phyloP scores from a whole-genome alignment of 129 eudicot genomes.

The sunflower (Helianthus annuus) region DNA sequence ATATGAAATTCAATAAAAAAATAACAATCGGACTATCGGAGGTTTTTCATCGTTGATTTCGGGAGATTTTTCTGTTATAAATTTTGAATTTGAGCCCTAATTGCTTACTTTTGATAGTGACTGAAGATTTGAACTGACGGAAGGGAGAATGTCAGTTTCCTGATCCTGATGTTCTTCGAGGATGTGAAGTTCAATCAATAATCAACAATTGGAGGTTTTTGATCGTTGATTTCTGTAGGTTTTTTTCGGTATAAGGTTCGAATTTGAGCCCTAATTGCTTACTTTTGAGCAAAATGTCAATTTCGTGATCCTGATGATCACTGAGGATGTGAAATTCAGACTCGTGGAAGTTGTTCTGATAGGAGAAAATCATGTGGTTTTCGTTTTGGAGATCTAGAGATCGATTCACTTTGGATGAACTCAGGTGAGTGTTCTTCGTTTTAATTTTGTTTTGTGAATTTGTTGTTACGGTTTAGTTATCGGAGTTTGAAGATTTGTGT shows the following conservation, averaged over 20 bases:
- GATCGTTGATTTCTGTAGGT: too few relatives aligned
- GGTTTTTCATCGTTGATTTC: too few relatives aligned
- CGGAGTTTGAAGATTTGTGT: neutral
- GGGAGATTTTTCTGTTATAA: slow-evolving; percentile 6
- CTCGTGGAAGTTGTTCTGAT: slow-evolving; percentile 24
- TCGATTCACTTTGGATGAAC: slow-evolving; percentile 70
- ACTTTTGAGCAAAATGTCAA: slow-evolving; percentile 1
- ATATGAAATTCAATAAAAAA: too few relatives aligned
- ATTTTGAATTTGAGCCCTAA: slow-evolving; percentile 22
- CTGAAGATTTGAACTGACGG: slow-evolving; percentile 21
- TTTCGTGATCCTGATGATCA: neutral
- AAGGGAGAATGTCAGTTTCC: neutral
- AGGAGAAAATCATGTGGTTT: slow-evolving; percentile 57
- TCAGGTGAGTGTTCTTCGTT: slow-evolving; percentile 46
- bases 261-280: too few relatives aligned
- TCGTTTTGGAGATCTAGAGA: slow-evolving; percentile 78
- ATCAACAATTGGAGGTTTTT: too few relatives aligned
- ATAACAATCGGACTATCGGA: too few relatives aligned
- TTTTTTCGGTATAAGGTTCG: too few relatives aligned
- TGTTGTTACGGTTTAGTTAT: neutral
- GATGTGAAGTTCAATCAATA: too few relatives aligned
- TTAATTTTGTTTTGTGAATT: neutral
- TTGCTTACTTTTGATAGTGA: slow-evolving; percentile 17
- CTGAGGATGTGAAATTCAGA: slow-evolving; percentile 17
- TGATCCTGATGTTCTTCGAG: too few relatives aligned